Base-by-base conservation (phyloP, 2,329 filamentous ascomycete species). In the Venturiaceae sp. region DNA sequence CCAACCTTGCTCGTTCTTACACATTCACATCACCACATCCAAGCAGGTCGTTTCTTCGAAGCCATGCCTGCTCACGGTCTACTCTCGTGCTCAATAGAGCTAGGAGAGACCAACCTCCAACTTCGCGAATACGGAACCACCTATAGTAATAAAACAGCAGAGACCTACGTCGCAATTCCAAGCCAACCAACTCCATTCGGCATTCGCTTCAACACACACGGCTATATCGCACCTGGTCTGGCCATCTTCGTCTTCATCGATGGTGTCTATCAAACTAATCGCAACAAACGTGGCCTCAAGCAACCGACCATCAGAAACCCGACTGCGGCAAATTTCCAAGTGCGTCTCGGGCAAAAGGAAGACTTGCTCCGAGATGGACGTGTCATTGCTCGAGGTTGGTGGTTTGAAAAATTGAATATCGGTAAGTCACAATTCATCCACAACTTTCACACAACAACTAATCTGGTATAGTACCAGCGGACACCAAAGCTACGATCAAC, bases 161-260 rank as follows among this genome's bases (percentile, higher is more conserved):
- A 80, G 57, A 76, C 75, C 5, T 81, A 75, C 63, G 70, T 83
- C 60, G 71, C 77, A 5, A 72, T 83, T 3, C 80, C 80, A 3
- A 66, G 69, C 50, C 67, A 71, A 14, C 67, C 73, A n/a, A 67
- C 69, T 2, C 66, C 72, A 0, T 83, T 83, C 66, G 72, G 69
- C 21, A 69, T 83, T 36, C 77, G 74, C 60, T 70, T 83, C 39
- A 72, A 67, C 2, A 78, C 78, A 0, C 68, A 67, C 36, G 75
- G 72, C 32, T 83, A 77, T 68, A 80, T 83, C 61, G 76, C 76
- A 1, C 72, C 76, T 26, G 80, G 80, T 0, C 66, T 83, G 11
- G 75, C 79, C 1, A 75, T 80, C 66, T 79, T 78, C 60, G 79
- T 83, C 28, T 83, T 76, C 69, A 80, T 82, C 41, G 80, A 83